These are phyloP conservation scores for Psilocybe cubensis DNA, from an alignment of 768 basidiomycete species.

Conservation along the genomic window DNA sequence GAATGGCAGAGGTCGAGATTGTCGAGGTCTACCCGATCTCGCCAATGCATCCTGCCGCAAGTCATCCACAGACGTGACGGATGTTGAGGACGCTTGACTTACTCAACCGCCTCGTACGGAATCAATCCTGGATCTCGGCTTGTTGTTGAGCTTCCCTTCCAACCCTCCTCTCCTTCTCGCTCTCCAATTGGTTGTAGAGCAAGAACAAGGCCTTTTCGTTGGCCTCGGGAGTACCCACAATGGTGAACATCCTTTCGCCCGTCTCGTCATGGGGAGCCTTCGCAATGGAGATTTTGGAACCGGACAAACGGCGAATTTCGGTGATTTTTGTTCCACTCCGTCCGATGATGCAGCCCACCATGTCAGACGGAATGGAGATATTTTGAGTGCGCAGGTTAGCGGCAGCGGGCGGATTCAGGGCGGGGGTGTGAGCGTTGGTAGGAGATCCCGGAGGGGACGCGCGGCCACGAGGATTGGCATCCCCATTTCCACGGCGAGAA, in stretches of 20 bases:
- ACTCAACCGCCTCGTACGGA: neutral
- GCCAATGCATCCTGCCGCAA: conserved; percentile 8
- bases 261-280: conserved; percentile 99
- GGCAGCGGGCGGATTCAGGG: conserved; percentile 57
- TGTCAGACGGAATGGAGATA: conserved; percentile 98
- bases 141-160: conserved; percentile 83
- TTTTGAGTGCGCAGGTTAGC: conserved; percentile 96
- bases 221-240: conserved; percentile 93
- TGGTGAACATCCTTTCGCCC: conserved; percentile 99
- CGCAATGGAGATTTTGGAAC: conserved; percentile 97
- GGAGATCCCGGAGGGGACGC: conserved; percentile 54
- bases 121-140: conserved; percentile 57
- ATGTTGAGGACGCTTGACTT: conserved; percentile 2
- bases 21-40: conserved; percentile 13
- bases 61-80: conserved; percentile 10
- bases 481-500: conserved; percentile 71
- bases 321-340: conserved; percentile 98
- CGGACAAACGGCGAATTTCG: conserved; percentile 96
- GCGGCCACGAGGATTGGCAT: conserved; percentile 46
- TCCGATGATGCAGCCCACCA: conserved; percentile 98
- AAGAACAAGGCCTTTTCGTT: conserved; percentile 98
- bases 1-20: conserved; percentile 5
- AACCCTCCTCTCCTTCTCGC: conserved; percentile 93
- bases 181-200: conserved; percentile 95
- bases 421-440: conserved; percentile 47